A percentile compares a stretch with the other conserved stretches of the same genome.
Conservation (phyloP, 192 early-diverging fungal genomes). For the Coemansia sp. region DNA sequence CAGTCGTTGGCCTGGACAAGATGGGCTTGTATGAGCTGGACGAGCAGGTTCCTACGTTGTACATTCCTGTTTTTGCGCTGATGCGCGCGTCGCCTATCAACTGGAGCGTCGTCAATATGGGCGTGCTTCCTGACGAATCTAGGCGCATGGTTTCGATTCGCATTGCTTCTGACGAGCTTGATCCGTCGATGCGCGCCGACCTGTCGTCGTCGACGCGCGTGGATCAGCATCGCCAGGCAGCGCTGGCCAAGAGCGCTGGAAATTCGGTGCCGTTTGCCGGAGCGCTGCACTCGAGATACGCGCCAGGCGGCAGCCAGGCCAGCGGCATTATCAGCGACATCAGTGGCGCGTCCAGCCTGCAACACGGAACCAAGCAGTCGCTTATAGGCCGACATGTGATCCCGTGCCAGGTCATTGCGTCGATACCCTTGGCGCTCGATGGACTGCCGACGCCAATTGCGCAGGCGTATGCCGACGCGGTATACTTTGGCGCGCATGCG, state of each 20-base stretch:
- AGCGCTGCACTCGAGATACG: constrained; percentile 7
- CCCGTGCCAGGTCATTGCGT: constrained; percentile 48
- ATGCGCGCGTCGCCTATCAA: constrained; percentile 53
- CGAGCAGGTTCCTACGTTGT: constrained; percentile 50
- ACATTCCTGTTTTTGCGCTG: constrained; percentile 40
- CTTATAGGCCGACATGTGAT: constrained; percentile 45
- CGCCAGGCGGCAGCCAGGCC: neutral
- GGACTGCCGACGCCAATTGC: constrained; percentile 33
- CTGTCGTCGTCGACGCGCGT: constrained; percentile 40
- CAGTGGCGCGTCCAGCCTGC: constrained; percentile 2
- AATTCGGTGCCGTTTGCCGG: constrained; percentile 7
- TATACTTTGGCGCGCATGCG: constrained; percentile 42
- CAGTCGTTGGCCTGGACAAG: constrained; percentile 42
- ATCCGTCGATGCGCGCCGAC: constrained; percentile 42
- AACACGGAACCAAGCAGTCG: constrained; percentile 16
- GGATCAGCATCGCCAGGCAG: constrained; percentile 39
- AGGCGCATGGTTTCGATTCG: constrained; percentile 51
- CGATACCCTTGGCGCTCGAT: constrained; percentile 42
- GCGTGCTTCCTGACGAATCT: constrained; percentile 43
- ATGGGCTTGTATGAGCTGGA: constrained; percentile 52
- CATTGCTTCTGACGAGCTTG: constrained; percentile 47
- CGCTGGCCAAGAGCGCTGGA: constrained; percentile 30
- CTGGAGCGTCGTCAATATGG: constrained; percentile 42
- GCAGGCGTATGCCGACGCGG: constrained; percentile 38
- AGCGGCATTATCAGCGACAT: neutral